Base-by-base conservation (phyloP, 2,329 filamentous ascomycete genomes). In the Talaromyces sp. region DNA sequence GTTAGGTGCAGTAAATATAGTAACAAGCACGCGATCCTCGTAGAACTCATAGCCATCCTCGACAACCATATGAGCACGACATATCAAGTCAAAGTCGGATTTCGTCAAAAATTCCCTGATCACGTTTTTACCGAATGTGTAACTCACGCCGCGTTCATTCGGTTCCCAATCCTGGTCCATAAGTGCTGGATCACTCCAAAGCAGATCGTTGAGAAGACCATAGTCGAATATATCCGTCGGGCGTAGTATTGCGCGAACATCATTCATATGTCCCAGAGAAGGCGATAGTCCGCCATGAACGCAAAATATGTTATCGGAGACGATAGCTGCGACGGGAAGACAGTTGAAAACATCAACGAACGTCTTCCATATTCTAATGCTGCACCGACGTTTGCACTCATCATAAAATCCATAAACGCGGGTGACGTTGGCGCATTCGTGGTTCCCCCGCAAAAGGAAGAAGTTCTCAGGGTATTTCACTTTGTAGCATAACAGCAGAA, bases 31-130 rank as follows among this genome's bases (percentile, higher is more conserved):
- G 66, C 95, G 86, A 76, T 99, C 95, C 68, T 91, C 96, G 78
- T 98, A 99, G 79, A 99, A 99, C 75, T 99, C 95, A 78, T 99
- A 99, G 13, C 95, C 95, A 76, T 99, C 95, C 78, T 99, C 95
- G 22, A 99, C 95, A 61, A 99, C 95, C 95, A 98, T 98, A 81
- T 99, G 95, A 58, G 95, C 95, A 70, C 95, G 89, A 77, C 95
- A 99, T 61, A 99, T 94, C 61, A 99, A 83, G 77, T 99, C 95
- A 76, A 99, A 98, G 78, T 99, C 95, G 76, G 98, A 94, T 64
- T 91, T 88, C 66, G 93, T 89, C 69, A 99, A 81, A 76, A 99
- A 99, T 72, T 98, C 93, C 77, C 93, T 93, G 68, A 99, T 98
- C 70, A 99, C 94, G 74, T 96, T 95, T 79, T 98, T 98, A 54